phyloP scores from a whole-genome alignment of 139 green algal species.

The Chlamydomonas sp. region DNA sequence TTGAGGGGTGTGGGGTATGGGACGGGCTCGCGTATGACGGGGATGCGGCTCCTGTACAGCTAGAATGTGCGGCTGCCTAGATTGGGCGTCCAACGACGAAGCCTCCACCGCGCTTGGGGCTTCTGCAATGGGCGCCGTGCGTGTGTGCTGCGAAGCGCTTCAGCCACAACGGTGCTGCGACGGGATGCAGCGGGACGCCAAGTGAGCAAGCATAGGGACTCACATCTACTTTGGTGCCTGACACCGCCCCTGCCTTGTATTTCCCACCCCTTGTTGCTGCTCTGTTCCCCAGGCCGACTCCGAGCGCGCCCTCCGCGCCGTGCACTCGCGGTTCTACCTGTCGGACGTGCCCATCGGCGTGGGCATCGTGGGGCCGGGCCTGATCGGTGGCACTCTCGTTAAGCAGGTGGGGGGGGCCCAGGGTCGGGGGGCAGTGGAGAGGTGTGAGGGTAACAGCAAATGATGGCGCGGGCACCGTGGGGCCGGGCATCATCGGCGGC shows the following conservation, averaged over 20 bases:
- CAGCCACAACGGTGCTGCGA: too few species aligned
- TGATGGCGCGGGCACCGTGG: too few species aligned
- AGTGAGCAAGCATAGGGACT: too few species aligned
- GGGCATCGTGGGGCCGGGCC: conserved; percentile 90
- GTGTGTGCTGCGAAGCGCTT: too few species aligned
- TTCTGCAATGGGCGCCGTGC: too few species aligned
- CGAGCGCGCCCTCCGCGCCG: conserved; percentile 81
- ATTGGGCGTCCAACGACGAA: too few species aligned
- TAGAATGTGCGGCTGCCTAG: too few species aligned
- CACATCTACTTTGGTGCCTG: too few species aligned
- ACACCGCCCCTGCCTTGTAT: background rate
- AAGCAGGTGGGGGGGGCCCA: conserved; percentile 85
- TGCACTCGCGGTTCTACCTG: conserved; percentile 97
- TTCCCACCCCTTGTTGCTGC: background rate
- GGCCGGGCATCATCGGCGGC: too few species aligned
- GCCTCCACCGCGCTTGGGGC: too few species aligned
- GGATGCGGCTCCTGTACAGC: too few species aligned
- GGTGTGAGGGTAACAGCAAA: background rate
- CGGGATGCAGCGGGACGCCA: too few species aligned
- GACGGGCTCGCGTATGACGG: background rate
- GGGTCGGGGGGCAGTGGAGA: background rate
- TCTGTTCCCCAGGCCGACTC: conserved; percentile 37
- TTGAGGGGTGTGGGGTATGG: background rate
- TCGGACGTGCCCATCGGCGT: conserved; percentile 88
- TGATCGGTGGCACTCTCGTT: conserved; percentile 93